Evolutionary conservation across 495 filamentous ascomycete species (phyloP), one percentile per base, ranked within the genome.

Genomic region (Annulohypoxylon maeteangense): DNA sequence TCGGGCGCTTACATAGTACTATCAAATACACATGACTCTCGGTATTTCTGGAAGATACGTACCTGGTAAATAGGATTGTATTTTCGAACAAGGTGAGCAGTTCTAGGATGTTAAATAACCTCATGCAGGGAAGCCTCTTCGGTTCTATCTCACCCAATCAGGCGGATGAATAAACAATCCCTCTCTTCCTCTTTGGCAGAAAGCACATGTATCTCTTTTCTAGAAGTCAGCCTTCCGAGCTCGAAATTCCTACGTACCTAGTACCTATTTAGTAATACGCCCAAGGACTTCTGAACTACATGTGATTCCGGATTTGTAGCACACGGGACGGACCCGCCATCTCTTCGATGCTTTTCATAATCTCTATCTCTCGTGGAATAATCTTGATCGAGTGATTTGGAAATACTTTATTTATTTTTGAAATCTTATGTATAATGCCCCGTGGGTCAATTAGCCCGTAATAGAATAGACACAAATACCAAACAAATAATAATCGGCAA

Each of bases 401-500:
- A 32, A 25, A 6, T 50, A 47, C 12, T 42, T 66, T 29, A 44
- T 47, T 34, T 47, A 32, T 56, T 11, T 40, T 44, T 7, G 16
- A 65, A 60, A 2, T 45, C n/a, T 20, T 55, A 65, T 55, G 61
- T 70, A 55, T 66, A 66, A 62, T 51, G 48, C 27, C 20, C 14
- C 38, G 58, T 14, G 27, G 62, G 34, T 11, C 34, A 27, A 58
- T 54, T 23, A 53, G 23, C 58, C 68, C 14, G 18, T n/a, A 14
- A 48, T 56, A 32, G 54, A 53, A 59, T 66, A 57, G 40, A 62
- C 60, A 65, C 59, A 42, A 58, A 38, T 67, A 67, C 40, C 51
- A 58, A 63, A 66, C 32, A 47, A 67, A 60, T 71, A 67, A 34
- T 71, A 67, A 34, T 34, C 34, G 47, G 27, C 45, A 70, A 60